Evolutionary conservation across 176 grass and related monocot genomes (phyloP), one percentile per base, ranked within the genome.

Genomic region (Oryza meridionalis): DNA sequence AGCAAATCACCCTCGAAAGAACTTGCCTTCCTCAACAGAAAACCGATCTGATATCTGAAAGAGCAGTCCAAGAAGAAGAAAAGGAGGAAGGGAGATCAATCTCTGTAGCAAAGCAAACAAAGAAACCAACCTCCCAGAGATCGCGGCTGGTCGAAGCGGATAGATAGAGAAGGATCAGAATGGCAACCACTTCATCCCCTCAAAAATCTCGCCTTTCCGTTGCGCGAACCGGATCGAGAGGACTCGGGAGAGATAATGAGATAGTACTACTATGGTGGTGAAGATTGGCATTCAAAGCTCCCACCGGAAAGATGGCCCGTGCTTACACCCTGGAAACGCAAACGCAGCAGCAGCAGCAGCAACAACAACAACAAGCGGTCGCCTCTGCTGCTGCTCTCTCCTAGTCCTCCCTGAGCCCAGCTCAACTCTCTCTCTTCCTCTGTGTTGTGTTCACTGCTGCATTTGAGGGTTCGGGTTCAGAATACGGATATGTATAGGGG

Each of bases 291-390:
- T 79, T 83, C n/a, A 69, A 44, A 31, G 68, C 67, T 74, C 67
- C 73, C 71, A 89, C 72, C 82, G 70, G 82, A 85, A 70, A 76
- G 14, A 33, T 65, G 87, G 16, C 55, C 88, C 71, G 82, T 46
- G 40, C 79, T 44, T 59, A 50, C 83, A 81, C 72, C 78, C 88
- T 77, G 73, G 44, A 77, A 81, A 17, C 82, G 77, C 82, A 37
- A 37, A 37, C 35, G 35, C 35, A 35, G 78, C 65, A 78, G 61
- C 72, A 8, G n/a, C n/a, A n/a, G n/a, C n/a, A n/a, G n/a, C n/a
- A n/a, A n/a, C n/a, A n/a, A n/a, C n/a, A n/a, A 0, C 65, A 78
- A 46, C 72, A 40, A 40, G 7, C 38, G 77, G 49, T 43, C 7
- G 10, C 69, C 11, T 61, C 49, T 9, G 19, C 61, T 51, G 51